Evolutionary conservation across 1,139 yeast genomes (phyloP), one percentile per base, ranked within the genome.

Genomic region (Candida labiduridarum): DNA sequence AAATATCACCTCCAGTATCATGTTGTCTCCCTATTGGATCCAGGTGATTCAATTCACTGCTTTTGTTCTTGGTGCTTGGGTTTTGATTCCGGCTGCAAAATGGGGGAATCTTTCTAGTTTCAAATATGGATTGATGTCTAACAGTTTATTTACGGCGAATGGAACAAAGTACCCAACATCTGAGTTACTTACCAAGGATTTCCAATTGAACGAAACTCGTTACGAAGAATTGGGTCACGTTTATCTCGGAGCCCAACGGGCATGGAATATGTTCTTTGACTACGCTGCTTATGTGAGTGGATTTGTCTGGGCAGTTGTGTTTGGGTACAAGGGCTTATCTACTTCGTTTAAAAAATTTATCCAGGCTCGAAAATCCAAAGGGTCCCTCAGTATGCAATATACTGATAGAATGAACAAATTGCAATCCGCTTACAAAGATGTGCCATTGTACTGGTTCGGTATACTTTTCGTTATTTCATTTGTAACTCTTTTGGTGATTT

Each of bases 221-320:
- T 76, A 72, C 57, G 66, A 63, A 15, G 43, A 58, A 3, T 62
- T 64, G 46, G 80, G 80, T 0, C 77, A 76, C 1, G 72, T 74
- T 30, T 55, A 68, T 46, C 50, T 67, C 29, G 82, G 83, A 0
- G 70, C 79, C 5, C 82, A 78, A 59, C 63, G 80, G 49, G 73
- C 76, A 1, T 76, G 82, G 78, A 76, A 76, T 54, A 76, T 77
- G 60, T 78, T 79, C 52, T 79, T 79, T 53, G 84, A 78, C 55
- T 79, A 75, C 54, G 83, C 82, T 2, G 78, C 82, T 0, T 79
- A 78, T 55, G 57, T 74, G 1, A 73, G 80, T 56, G 82, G 83
- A 0, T 58, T 78, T n/a, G 65, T 70, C 1, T 79, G 83, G 83
- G 73, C 78, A 16, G 56, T 72, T 30, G 52, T 74, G 38, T 75